Evolutionary conservation across 2,329 filamentous ascomycete genomes (phyloP), one percentile per base, ranked within the genome.

Genomic region (Chrysoporthe puriensis): DNA sequence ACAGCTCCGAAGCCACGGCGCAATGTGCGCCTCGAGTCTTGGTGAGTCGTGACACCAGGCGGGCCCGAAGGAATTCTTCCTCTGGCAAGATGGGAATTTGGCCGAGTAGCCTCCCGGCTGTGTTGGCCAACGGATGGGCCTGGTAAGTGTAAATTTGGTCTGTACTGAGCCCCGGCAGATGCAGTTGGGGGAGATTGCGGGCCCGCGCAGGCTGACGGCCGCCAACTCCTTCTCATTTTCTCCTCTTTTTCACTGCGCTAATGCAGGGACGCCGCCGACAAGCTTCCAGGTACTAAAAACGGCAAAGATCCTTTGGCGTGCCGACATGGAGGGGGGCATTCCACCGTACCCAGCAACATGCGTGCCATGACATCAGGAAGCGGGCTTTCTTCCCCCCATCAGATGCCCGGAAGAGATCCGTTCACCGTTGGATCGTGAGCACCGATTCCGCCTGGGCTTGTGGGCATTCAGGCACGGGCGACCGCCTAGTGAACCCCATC

Each of bases 231-330:
- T 36, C 8, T 18, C 32, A 4, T 52, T 21, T 58, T 44, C 40
- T 32, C 9, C 26, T 36, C 21, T 26, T 11, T 57, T 36, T 42
- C 63, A 43, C n/a, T 6, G 43, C 63, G 63, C 63, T 64, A 64
- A 64, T 64, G 63, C 63, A 64, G 63, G 63, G 40, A 64, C 63
- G 32, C 52, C 34, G 54, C 21, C 26, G 54, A 64, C 54, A 32
- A 44, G 14, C 26, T 59, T 26, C 11, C 18, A 59, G 26, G 11
- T 64, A 57, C 52, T 64, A 40, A 36, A 57, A 64, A 61, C 5
- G 43, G 59, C 43, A 32, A 32, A n/a, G 32, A 26, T 26, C 59
- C 14, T 61, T 21, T 46, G 21, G 21, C 34, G 54, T 40, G 7
- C 13, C 16, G 26, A 32, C 14, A 34, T 21, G 4, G 14, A 14